These are phyloP conservation scores for Macrotyloma uniflorum DNA, from an alignment of 306 rosid species.

Conservation along the genomic window DNA sequence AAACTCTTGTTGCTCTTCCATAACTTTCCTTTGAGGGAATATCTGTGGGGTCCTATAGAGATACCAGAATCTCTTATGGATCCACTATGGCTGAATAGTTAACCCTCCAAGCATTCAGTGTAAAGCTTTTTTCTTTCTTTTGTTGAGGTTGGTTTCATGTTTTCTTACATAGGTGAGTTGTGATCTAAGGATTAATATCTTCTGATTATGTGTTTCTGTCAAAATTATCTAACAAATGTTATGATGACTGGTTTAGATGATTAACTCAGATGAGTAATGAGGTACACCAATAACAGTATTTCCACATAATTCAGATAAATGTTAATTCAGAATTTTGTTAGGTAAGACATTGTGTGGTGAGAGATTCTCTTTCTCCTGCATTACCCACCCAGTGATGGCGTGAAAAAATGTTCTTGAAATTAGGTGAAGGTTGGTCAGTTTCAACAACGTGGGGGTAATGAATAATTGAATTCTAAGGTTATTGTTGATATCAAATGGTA, in stretches of 20 bases:
- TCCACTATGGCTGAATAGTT: no score
- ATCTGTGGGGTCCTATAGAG: slow-evolving; percentile 35
- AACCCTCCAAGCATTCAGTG: no score
- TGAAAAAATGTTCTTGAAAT: not conserved
- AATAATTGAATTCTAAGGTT: not conserved
- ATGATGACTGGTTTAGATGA: not conserved
- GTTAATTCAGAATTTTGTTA: not conserved
- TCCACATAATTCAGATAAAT: not conserved
- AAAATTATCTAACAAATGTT: not conserved
- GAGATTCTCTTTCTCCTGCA: not conserved
- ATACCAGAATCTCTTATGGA: slow-evolving; percentile 37
- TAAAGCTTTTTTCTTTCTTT: no score
- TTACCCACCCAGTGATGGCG: not conserved
- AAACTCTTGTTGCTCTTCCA: not conserved
- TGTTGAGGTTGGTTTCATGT: no score
- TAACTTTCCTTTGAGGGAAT: slow-evolving; percentile 18
- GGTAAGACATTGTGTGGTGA: not conserved
- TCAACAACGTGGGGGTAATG: not conserved
- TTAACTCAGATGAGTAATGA: no score
- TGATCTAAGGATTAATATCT: no score
- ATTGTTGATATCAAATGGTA: not conserved
- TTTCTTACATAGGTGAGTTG: no score
- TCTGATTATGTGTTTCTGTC: no score
- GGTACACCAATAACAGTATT: no score
- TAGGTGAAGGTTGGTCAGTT: not conserved